Conservation (phyloP, 768 basidiomycete genomes). For the Kwoniella pini region DNA sequence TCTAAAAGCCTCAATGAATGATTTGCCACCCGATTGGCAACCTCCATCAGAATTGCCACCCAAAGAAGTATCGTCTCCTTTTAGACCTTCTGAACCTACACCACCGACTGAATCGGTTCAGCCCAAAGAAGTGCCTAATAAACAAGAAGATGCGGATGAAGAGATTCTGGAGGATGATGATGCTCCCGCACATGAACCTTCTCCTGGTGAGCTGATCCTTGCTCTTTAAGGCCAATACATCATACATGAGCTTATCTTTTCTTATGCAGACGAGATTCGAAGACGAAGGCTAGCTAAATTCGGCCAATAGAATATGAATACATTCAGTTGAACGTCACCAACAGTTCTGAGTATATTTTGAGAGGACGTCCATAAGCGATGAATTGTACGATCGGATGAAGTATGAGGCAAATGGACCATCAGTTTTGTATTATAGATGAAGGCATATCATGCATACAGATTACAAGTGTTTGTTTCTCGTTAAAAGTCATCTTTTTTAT, state of each 20-base stretch:
- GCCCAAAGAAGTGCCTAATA: slow-evolving; percentile 4
- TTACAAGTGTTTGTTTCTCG: too few species aligned
- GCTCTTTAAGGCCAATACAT: not conserved
- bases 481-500: too few species aligned
- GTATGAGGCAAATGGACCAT: too few species aligned
- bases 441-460: too few species aligned
- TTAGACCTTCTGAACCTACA: slow-evolving; percentile 17
- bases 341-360: too few species aligned
- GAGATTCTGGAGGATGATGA: slow-evolving; percentile 28
- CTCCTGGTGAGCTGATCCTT: slow-evolving; percentile 58
- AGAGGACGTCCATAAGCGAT: too few species aligned
- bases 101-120: slow-evolving; percentile 2
- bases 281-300: slow-evolving; percentile 58
- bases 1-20: slow-evolving; percentile 75
- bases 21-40: slow-evolving; percentile 61
- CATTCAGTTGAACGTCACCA: too few species aligned
- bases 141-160: slow-evolving; percentile 33
- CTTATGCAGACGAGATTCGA: slow-evolving; percentile 40
- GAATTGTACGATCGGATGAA: too few species aligned
- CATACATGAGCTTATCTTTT: not conserved
- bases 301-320: slow-evolving; percentile 55
- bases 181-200: slow-evolving; percentile 65
- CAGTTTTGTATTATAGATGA: too few species aligned
- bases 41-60: slow-evolving; percentile 39
- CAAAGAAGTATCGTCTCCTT: slow-evolving; percentile 9